phyloP scores from a whole-genome alignment of 2,329 filamentous ascomycete genomes.

The Colletotrichum nymphaeae region DNA sequence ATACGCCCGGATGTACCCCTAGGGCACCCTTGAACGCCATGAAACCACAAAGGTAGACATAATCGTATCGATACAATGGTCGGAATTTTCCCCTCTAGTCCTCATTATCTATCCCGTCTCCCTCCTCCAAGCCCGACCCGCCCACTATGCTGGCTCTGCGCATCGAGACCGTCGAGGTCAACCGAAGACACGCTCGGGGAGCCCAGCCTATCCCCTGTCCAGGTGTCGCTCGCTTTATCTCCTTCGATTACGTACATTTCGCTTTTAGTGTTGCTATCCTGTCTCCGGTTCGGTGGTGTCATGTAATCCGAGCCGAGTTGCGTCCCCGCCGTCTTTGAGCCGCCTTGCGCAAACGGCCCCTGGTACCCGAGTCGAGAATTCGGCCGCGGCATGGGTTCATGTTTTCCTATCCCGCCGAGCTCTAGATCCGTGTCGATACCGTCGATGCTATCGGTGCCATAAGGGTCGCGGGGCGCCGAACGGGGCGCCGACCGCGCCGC shows the following conservation, averaged over 20 bases:
- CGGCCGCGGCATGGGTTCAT: constrained; percentile 5
- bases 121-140: constrained; percentile 31
- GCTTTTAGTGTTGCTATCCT: constrained; percentile 40
- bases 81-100: background rate
- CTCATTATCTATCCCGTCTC: background rate
- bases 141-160: constrained; percentile 38
- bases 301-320: constrained; percentile 2
- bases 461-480: constrained; percentile 42
- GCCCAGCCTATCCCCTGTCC: constrained; percentile 37
- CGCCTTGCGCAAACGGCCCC: background rate
- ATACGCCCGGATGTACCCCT: background rate
- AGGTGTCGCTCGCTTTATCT: constrained; percentile 34
- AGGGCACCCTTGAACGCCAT: background rate
- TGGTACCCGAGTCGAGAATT: background rate
- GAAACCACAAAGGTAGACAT: background rate
- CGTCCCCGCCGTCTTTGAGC: background rate
- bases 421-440: constrained; percentile 53
- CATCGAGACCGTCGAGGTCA: constrained; percentile 38
- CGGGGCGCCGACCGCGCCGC: constrained; percentile 41
- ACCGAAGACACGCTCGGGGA: constrained; percentile 41
- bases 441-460: constrained; percentile 51
- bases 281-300: background rate
- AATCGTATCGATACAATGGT: background rate
- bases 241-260: constrained; percentile 52
- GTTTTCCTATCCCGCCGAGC: constrained; percentile 11